Evolutionary conservation across 495 filamentous ascomycete species (phyloP), one percentile per base, ranked within the genome.

Genomic region (Stereocaulon alpinum): DNA sequence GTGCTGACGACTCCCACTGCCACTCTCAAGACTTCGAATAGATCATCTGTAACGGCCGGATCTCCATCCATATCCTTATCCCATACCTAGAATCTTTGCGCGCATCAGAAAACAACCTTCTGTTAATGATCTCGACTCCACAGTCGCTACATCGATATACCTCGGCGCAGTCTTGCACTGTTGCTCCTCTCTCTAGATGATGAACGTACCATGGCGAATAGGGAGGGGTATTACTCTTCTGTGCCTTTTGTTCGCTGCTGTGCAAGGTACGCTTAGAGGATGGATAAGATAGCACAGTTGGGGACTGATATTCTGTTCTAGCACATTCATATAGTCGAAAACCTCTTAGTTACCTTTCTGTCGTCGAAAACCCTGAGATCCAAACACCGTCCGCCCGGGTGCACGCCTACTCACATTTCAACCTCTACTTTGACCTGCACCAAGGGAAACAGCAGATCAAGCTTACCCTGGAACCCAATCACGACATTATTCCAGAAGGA

Each of bases 391-490:
- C 86, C 30, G 82, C 89, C 65, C 81, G 86, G 59, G 82, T 95
- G 34, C 84, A 91, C 68, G 83, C 88, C 22, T 76, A 86, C 45
- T 86, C 89, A 14, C 75, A 82, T 20, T 97, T 97, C 70, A 86
- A 93, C 66, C 71, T 97, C 62, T 82, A 80, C 32, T 96, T 98
- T 71, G 74, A 78, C 45, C 71, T 95, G 44, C 85, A 88, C 64
- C 74, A 80, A 61, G 76, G 79, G 44, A 71, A 76, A 58, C 83
- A 90, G 64, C 80, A 80, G 49, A 75, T 97, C 61, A 89, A 88
- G 63, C 80, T 98, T 47, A 77, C 80, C 51, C 80, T 97, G 40
- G 85, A 95, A 69, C 93, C 93, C 29, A 98, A 96, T 67, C 83
- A 95, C 72, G 89, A 96, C 71, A 87, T 97, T 55, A 75, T 96